These are phyloP conservation scores for Bruguiera sexangula DNA, from an alignment of 345 rosid species.

Conservation along the genomic window DNA sequence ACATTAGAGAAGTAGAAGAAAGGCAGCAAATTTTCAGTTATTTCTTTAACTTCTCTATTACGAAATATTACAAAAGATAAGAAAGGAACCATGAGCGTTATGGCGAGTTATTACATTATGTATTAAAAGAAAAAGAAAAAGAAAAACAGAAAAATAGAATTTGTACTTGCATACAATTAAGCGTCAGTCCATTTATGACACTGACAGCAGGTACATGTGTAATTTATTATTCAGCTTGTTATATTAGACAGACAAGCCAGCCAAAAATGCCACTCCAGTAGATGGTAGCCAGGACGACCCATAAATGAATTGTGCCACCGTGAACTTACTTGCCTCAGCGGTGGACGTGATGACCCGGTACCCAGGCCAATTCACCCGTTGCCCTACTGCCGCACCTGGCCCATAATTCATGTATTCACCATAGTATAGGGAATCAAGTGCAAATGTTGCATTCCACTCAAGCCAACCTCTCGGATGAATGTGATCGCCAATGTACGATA, in stretches of 20 bases:
- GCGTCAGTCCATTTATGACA: background rate
- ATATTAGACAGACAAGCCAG: conserved; percentile 61
- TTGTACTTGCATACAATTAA: conserved; percentile 6
- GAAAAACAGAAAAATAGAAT: background rate
- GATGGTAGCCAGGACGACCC: conserved; percentile 97
- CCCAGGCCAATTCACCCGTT: conserved; percentile 84
- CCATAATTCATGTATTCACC: conserved; percentile 90
- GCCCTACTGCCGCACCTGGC: conserved; percentile 66
- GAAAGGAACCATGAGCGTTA: background rate
- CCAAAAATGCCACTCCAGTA: conserved; percentile 89
- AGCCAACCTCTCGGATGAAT: conserved; percentile 87
- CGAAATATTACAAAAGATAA: conserved; percentile 2
- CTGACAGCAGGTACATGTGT: background rate
- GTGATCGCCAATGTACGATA: conserved; percentile 68
- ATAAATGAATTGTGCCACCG: conserved; percentile 75
- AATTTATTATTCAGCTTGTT: no score
- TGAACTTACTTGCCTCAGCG: conserved; percentile 67
- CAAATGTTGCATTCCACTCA: conserved; percentile 77
- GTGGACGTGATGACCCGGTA: conserved; percentile 65
- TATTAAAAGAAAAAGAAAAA: background rate
- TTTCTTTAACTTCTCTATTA: conserved; percentile 3
- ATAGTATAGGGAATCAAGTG: conserved; percentile 77
- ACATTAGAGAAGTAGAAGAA: no score
- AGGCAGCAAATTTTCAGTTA: background rate
- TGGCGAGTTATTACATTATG: background rate